These are phyloP conservation scores for Orbilia blumenaviensis DNA, from an alignment of 2,329 filamentous ascomycete species.

Conservation along the genomic window DNA sequence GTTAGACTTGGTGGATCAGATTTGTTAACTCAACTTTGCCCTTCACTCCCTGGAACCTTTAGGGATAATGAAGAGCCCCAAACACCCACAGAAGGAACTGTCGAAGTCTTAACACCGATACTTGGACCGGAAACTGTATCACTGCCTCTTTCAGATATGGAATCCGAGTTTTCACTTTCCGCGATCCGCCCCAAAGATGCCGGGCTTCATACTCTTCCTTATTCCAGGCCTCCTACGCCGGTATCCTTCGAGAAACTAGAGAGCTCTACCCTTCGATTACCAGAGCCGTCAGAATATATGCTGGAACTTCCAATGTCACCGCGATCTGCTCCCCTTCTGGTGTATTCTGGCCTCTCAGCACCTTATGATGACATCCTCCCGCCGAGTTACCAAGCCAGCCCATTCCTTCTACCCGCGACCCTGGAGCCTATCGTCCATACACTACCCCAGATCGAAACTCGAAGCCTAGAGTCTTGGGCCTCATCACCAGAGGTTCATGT, in stretches of 20 bases:
- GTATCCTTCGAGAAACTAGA: not conserved
- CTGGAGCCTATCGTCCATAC: not conserved
- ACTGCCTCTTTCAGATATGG: slow-evolving; percentile 26
- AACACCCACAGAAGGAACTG: not conserved
- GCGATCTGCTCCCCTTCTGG: not conserved
- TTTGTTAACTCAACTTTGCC: not conserved
- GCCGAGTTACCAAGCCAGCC: not conserved
- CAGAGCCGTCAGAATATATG: not conserved
- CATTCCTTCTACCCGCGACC: not conserved
- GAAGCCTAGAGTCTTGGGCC: not conserved
- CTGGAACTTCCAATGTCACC: slow-evolving; percentile 21
- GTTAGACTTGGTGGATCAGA: not conserved
- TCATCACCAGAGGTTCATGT: not conserved
- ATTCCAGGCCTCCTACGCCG: slow-evolving; percentile 27
- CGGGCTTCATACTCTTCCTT: slow-evolving; percentile 15
- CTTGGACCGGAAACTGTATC: not conserved
- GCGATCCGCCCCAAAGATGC: not conserved
- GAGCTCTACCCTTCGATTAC: not conserved
- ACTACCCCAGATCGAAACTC: not conserved
- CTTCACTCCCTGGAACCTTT: slow-evolving; percentile 16
- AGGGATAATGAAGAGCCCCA: not conserved
- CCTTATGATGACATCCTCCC: slow-evolving; percentile 3
- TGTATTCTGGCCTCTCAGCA: not conserved
- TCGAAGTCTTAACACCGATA: not conserved
- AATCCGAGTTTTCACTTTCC: not conserved